These are phyloP conservation scores for Groenewaldozyma auringiensis DNA, from an alignment of 1,139 yeast species.

Conservation along the genomic window DNA sequence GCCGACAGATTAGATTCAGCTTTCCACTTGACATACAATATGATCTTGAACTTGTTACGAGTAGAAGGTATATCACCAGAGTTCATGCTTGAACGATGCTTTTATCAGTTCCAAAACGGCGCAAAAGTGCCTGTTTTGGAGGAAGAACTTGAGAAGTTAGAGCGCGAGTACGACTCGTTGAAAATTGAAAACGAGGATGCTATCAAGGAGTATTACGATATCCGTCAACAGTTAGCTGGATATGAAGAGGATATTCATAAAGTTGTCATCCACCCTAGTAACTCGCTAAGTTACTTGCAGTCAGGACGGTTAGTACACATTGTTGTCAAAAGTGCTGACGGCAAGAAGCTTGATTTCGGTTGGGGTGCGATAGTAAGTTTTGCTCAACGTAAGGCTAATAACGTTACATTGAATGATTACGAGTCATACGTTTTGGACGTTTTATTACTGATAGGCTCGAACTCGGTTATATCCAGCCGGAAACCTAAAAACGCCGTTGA, in stretches of 20 bases:
- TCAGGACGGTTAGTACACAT: constrained; percentile 81
- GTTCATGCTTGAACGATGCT: constrained; percentile 89
- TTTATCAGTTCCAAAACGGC: constrained; percentile 91
- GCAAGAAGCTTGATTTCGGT: constrained; percentile 53
- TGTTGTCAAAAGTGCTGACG: constrained; percentile 34
- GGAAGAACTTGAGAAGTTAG: constrained; percentile 47
- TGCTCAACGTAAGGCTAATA: constrained; percentile 46
- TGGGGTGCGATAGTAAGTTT: constrained; percentile 90
- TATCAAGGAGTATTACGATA: constrained; percentile 74
- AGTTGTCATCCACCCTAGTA: constrained; percentile 88
- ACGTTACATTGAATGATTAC: constrained; percentile 55
- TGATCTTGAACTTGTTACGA: constrained; percentile 91
- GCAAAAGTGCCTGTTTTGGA: constrained; percentile 83
- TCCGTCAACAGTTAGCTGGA: constrained; percentile 58
- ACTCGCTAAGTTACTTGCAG: constrained; percentile 73
- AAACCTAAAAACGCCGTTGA: constrained; percentile 14
- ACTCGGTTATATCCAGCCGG: constrained; percentile 40
- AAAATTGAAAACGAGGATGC: constrained; percentile 64
- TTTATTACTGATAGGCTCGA: constrained; percentile 53
- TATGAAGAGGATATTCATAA: constrained; percentile 75
- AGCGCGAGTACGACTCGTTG: constrained; percentile 42
- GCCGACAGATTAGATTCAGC: constrained; percentile 96
- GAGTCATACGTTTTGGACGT: constrained; percentile 85
- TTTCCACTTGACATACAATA: constrained; percentile 91
- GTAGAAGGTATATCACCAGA: constrained; percentile 98